Percentiles rank a stretch among this genome's conserved stretches.
Evolutionary conservation across 2,329 filamentous ascomycete genomes (phyloP).

Genomic region (Talaromyces funiculosus): DNA sequence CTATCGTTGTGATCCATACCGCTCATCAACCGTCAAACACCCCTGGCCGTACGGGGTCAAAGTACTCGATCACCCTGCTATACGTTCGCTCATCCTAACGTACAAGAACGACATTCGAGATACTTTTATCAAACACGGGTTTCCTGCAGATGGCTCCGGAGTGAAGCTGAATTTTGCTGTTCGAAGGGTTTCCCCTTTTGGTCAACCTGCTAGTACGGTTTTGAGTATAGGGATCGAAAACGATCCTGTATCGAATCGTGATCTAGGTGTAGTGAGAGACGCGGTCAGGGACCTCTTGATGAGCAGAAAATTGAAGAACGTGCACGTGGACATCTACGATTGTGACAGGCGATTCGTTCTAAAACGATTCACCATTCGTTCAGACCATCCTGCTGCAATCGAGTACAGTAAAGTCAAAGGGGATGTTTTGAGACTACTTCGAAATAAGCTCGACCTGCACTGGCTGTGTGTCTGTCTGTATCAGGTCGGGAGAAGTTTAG

Average conservation of each 20-base stretch:
- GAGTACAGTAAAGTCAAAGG: background rate
- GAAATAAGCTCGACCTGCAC: background rate
- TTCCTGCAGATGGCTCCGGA: background rate
- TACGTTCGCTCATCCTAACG: background rate
- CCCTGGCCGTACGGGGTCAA: background rate
- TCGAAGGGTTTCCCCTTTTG: background rate
- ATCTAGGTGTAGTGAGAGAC: background rate
- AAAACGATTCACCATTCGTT: background rate
- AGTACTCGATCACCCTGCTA: background rate
- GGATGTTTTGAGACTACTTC: background rate
- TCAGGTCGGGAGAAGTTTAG: background rate
- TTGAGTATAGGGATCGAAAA: background rate
- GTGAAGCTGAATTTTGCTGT: background rate
- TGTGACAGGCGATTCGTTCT: background rate
- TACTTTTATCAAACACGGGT: background rate
- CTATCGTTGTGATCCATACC: background rate
- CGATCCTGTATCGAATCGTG: background rate
- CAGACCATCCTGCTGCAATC: background rate
- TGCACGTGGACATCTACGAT: slow-evolving; percentile 2
- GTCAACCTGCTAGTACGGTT: background rate
- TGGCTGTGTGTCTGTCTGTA: background rate
- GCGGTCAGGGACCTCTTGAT: background rate
- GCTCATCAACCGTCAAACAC: background rate
- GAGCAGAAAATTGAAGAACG: background rate
- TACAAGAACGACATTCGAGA: background rate